These are phyloP conservation scores for Carex sylvatica DNA, from an alignment of 202 grass and related monocot species.

Conservation along the genomic window DNA sequence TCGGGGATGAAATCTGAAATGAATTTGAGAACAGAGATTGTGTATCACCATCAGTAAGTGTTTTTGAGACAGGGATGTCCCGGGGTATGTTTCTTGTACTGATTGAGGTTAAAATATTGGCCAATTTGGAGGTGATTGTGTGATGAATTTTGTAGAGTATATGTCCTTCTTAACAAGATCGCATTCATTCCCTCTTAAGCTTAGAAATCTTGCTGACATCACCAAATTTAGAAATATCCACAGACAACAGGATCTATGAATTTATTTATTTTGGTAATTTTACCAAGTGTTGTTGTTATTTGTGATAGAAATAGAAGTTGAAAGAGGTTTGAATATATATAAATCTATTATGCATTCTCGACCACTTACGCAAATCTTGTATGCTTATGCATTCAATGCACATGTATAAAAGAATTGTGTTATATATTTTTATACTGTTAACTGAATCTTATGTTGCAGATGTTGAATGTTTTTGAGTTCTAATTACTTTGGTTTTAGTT, in stretches of 20 bases:
- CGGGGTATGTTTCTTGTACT: background rate
- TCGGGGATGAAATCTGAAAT: constrained; percentile 1
- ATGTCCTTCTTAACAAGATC: background rate
- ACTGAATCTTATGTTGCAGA: background rate
- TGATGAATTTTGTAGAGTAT: background rate
- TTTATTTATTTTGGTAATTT: constrained; percentile 5
- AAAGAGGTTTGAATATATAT: background rate
- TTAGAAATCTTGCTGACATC: background rate
- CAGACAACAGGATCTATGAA: background rate
- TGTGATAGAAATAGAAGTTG: background rate
- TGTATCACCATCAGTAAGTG: background rate
- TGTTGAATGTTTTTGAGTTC: background rate
- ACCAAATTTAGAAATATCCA: background rate
- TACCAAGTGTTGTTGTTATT: background rate
- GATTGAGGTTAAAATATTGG: background rate
- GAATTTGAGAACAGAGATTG: background rate
- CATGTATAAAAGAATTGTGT: background rate
- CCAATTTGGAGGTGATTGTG: background rate
- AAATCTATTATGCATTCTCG: background rate
- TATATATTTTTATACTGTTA: background rate
- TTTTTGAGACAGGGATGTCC: background rate
- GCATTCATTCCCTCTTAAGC: background rate
- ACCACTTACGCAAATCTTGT: background rate
- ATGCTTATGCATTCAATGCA: background rate
- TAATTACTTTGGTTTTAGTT: background rate